Evolutionary conservation across 2,329 filamentous ascomycete species (phyloP), one percentile per base, ranked within the genome.

Genomic region (Microcera coccophila): DNA sequence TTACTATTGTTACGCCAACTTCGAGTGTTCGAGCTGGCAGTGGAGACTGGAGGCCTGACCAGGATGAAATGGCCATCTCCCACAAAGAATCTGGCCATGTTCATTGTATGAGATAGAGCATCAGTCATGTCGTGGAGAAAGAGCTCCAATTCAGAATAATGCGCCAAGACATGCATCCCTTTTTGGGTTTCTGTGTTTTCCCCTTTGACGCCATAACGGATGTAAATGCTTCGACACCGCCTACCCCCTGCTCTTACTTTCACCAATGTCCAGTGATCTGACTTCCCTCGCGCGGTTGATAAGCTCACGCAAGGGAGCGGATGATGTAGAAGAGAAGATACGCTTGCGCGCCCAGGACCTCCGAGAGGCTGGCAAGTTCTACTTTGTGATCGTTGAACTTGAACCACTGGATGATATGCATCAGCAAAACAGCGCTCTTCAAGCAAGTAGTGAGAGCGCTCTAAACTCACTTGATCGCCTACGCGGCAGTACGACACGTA

Each of bases 331-430:
- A 95, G 40, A 97, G 71, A 44, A 97, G 72, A 64, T 96, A 97
- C 1, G 91, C 90, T 63, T 95, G 84, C 12, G 88, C 87, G 21
- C 78, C 79, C 32, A 97, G 74, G 3, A 97, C 91, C 46, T 96
- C 88, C 4, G 85, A 86, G 61, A 93, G 85, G 36, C 81, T 81
- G 2, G 88, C 91, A 42, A 90, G 62, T 48, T 90, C 87, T 18
- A 97, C 91, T 62, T 89, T 90, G 63, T 93, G 90, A 62, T 97
- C 91, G 60, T 97, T 94, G 67, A 96, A 96, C 42, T 87, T 82
- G 64, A 95, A 95, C 91, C 91, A 97, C 77, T 95, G 53, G 14
- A 48, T 61, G 10, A 31, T 21, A 7, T 49, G 21, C 18, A 39
- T 49, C 16, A 41, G 38, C 34, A 55, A 45, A 15, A 40, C 3